Base-by-base conservation (phyloP, 1,284 basidiomycete species). In the Coniophora puteana region DNA sequence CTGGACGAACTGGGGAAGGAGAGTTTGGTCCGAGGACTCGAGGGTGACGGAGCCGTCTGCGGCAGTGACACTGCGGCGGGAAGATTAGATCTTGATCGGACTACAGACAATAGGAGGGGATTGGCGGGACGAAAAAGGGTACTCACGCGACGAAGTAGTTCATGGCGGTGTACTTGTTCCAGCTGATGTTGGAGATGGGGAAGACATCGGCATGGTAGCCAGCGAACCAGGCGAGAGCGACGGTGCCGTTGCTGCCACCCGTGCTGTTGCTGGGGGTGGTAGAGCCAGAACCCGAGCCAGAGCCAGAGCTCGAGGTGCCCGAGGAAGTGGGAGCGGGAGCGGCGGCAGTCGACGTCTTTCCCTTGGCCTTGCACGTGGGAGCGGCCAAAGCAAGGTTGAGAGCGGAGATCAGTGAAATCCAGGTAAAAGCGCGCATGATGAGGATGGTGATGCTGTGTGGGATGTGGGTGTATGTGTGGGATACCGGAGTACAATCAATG, bases 131-230 rank as follows among this genome's bases (percentile, higher is more conserved):
- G 10, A 13, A 22, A n/a, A 14, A n/a, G 33, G 25, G 5, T 1
- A 69, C 76, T 62, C 53, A 80, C 73, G 73, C 83, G 58, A 82
- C 81, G 29, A 80, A 73, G 57, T 80, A 85, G 11, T 72, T 71
- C 62, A 85, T 58, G 49, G 78, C 72, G 5, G 76, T 83, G 59
- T 84, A 84, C 57, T 74, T 72, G 23, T 59, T 52, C 81, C 80
- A 85, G 48, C 67, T 68, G 40, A 85, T 69, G 32, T 69, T 56
- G 24, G 66, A 56, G 31, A 81, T 64, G 1, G 72, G 71, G 47
- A 67, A 64, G n/a, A n/a, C n/a, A 14, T 57, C 45, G 4, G 67
- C 52, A 53, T 79, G 76, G 77, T 79, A 85, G 18, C 78, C 76
- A 31, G 81, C 70, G 51, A 73, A 83, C 81, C 81, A 85, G 17